Evolutionary conservation across 1,139 yeast species (phyloP).

Genomic region (Magnusiomyces sp.): DNA sequence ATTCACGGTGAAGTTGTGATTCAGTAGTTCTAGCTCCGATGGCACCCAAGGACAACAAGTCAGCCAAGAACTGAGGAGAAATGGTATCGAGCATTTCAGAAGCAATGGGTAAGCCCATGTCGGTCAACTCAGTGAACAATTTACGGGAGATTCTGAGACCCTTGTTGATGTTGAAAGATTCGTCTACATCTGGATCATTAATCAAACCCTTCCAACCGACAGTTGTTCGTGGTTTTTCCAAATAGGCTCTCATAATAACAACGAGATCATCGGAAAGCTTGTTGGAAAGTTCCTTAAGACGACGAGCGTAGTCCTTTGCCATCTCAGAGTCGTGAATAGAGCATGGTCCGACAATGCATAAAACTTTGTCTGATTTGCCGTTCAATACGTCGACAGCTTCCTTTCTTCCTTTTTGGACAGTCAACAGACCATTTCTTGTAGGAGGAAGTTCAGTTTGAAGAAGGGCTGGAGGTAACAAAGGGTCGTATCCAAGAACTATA

Average conservation of each 20-base stretch:
- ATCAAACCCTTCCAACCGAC: conserved; percentile 99
- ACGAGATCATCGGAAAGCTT: conserved; percentile 69
- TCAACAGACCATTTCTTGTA: conserved; percentile 47
- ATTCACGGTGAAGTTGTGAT: conserved; percentile 91
- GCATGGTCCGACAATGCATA: conserved; percentile 90
- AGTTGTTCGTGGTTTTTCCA: conserved; percentile 96
- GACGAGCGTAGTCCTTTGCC: conserved; percentile 78
- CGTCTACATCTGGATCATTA: conserved; percentile 94
- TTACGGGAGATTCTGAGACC: conserved; percentile 86
- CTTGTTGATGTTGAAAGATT: conserved; percentile 87
- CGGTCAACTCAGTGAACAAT: conserved; percentile 75
- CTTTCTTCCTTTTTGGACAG: conserved; percentile 68
- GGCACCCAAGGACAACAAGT: conserved; percentile 87
- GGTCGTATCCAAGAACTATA: conserved; percentile 65
- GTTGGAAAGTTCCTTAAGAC: conserved; percentile 56
- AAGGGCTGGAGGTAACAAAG: conserved; percentile 88
- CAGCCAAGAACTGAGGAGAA: conserved; percentile 88
- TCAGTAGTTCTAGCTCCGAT: conserved; percentile 98
- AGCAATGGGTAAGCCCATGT: conserved; percentile 71
- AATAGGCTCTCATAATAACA: conserved; percentile 81
- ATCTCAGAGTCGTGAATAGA: conserved; percentile 88
- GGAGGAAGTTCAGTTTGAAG: conserved; percentile 85
- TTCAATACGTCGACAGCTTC: conserved; percentile 57
- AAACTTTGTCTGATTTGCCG: conserved; percentile 60
- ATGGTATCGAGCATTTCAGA: conserved; percentile 97